These are phyloP conservation scores for Ammopiptanthus mongolicus DNA, from an alignment of 306 rosid species.

Conservation along the genomic window DNA sequence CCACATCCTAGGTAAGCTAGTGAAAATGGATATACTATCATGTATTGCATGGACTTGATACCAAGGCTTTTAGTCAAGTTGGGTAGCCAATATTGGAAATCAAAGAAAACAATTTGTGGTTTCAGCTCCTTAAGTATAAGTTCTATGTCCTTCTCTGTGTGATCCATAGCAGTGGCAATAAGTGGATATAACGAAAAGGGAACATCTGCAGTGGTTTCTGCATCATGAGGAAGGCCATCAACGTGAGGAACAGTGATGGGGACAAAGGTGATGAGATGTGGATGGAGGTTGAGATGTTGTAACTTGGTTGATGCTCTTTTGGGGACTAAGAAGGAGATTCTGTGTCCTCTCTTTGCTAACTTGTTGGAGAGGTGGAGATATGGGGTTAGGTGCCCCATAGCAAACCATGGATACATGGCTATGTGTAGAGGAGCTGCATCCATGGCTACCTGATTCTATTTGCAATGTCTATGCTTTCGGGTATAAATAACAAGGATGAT, in stretches of 20 bases:
- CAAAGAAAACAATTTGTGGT: neutral
- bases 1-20: neutral
- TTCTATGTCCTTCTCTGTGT: neutral
- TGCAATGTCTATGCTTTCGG: neutral
- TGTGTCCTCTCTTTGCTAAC: neutral
- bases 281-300: too few species aligned
- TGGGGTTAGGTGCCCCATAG: neutral
- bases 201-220: neutral
- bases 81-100: neutral
- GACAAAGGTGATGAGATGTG: too few species aligned
- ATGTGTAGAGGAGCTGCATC: neutral
- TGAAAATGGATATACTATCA: neutral
- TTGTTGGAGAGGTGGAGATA: slow-evolving; percentile 2
- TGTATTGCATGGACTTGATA: neutral
- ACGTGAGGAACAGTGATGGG: too few species aligned
- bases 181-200: neutral
- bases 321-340: too few species aligned
- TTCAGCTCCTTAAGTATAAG: neutral
- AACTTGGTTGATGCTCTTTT: too few species aligned
- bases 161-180: neutral
- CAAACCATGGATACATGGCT: neutral
- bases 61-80: neutral
- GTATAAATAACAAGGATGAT: too few species aligned
- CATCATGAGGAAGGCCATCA: neutral
- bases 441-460: neutral